Evolutionary conservation across 805 yeast species (phyloP).

Genomic region (Teunomyces tritomae): DNA sequence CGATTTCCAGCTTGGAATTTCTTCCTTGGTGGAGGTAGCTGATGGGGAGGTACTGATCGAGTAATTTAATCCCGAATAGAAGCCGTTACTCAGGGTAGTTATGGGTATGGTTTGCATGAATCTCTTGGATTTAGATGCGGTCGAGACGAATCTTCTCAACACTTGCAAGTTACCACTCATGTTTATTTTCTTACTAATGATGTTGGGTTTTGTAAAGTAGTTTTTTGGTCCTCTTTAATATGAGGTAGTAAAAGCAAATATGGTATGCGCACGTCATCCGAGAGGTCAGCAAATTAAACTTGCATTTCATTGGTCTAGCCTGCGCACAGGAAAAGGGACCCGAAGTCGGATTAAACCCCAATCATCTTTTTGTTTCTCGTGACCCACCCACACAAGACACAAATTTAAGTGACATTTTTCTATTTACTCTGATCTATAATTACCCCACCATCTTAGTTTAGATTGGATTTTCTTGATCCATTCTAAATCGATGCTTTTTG

Average conservation of each 20-base stretch:
- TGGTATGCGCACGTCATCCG: background rate
- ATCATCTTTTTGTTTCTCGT: background rate
- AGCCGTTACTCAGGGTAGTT: conserved; percentile 12
- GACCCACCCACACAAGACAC: background rate
- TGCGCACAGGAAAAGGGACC: conserved; percentile 5
- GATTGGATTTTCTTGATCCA: conserved; percentile 13
- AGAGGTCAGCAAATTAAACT: conserved; percentile 5
- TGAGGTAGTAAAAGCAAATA: too few species aligned
- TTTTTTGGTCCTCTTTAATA: background rate
- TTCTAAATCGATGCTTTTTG: conserved; percentile 11
- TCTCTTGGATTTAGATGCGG: conserved; percentile 24
- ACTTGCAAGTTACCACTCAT: background rate
- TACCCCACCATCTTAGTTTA: conserved; percentile 8
- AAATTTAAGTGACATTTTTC: background rate
- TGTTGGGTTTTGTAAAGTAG: background rate
- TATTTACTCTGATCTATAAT: conserved; percentile 1
- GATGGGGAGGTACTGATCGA: conserved; percentile 8
- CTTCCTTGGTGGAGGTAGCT: background rate
- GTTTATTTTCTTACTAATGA: background rate
- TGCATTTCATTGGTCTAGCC: conserved; percentile 5
- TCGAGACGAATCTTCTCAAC: conserved; percentile 16
- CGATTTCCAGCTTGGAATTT: conserved; percentile 6
- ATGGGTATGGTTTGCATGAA: conserved; percentile 36
- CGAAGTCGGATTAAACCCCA: conserved; percentile 6
- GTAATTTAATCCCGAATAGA: conserved; percentile 13